Conservation (phyloP, 1,139 yeast genomes). For the Diutina scorzettiae region DNA sequence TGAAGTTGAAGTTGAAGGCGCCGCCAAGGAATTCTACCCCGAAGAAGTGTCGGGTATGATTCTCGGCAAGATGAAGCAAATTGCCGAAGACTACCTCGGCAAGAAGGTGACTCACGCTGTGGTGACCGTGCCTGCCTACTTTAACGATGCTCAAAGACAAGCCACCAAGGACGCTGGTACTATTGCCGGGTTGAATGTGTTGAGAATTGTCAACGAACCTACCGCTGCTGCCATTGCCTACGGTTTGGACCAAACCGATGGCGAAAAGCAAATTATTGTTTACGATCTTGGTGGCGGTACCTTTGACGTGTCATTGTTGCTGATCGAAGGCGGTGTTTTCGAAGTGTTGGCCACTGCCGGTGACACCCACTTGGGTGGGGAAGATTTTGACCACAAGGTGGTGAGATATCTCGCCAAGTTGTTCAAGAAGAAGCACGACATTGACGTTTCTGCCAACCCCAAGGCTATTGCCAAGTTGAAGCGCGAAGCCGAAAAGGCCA, state of each 20-base stretch:
- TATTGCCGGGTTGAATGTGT: constrained; percentile 48
- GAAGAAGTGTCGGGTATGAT: constrained; percentile 60
- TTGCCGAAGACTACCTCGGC: constrained; percentile 58
- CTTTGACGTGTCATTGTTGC: constrained; percentile 86
- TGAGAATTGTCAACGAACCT: constrained; percentile 51
- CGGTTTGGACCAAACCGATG: constrained; percentile 58
- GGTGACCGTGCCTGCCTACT: constrained; percentile 58
- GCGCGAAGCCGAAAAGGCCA: constrained; percentile 30
- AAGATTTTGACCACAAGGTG: constrained; percentile 73
- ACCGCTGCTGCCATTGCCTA: constrained; percentile 56
- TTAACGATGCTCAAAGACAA: constrained; percentile 53
- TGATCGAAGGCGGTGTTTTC: constrained; percentile 92
- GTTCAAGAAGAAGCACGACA: constrained; percentile 89
- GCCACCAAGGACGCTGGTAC: constrained; percentile 54
- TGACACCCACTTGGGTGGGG: constrained; percentile 98
- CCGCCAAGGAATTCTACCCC: constrained; percentile 50
- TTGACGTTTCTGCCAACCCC: constrained; percentile 76
- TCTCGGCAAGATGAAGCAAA: constrained; percentile 52
- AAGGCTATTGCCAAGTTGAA: constrained; percentile 30
- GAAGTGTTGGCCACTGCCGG: constrained; percentile 97
- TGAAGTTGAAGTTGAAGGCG: constrained; percentile 55
- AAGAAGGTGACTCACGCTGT: constrained; percentile 58
- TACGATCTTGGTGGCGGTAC: constrained; percentile 99
- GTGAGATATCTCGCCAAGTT: constrained; percentile 69
- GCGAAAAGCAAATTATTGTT: constrained; percentile 74